phyloP scores from a whole-genome alignment of 108 stramenopile genomes.

The Conticribra guillardii region DNA sequence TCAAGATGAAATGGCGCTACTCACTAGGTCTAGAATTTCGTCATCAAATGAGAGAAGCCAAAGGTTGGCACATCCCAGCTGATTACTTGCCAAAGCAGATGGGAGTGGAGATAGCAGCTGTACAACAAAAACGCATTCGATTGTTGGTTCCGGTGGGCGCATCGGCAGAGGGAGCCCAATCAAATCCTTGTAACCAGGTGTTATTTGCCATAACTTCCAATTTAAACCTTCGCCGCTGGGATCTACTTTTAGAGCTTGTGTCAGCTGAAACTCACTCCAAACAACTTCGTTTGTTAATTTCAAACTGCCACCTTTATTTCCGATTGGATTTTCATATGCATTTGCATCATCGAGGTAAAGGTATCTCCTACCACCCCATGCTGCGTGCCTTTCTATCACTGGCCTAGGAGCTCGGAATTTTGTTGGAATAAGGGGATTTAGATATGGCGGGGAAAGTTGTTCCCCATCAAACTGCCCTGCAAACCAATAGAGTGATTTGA shows the following conservation, averaged over 20 bases:
- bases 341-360: conserved; percentile 44
- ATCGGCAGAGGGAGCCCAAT: conserved; percentile 50
- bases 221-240: conserved; percentile 2
- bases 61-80: conserved; percentile 67
- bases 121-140: conserved; percentile 68
- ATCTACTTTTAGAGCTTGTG: conserved; percentile 5
- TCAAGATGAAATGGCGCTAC: conserved; percentile 1
- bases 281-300: conserved; percentile 45
- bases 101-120: conserved; percentile 74
- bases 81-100: conserved; percentile 51
- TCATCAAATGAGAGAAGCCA: conserved; percentile 76
- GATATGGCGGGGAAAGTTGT: conserved; percentile 61
- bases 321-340: conserved; percentile 13
- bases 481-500: conserved; percentile 57
- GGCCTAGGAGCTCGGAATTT: conserved; percentile 55
- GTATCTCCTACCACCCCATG: conserved; percentile 29
- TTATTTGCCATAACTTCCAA: conserved; percentile 54
- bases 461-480: conserved; percentile 54
- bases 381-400: conserved; percentile 28
- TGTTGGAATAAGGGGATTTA: conserved; percentile 75
- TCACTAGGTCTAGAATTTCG: conserved; percentile 61
- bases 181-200: conserved; percentile 18
- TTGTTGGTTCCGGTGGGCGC: conserved; percentile 63
- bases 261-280: conserved; percentile 23
- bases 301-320: conserved; percentile 5